These are phyloP conservation scores for Phaeosphaeria sp. DNA, from an alignment of 2,329 filamentous ascomycete genomes.

Conservation along the genomic window DNA sequence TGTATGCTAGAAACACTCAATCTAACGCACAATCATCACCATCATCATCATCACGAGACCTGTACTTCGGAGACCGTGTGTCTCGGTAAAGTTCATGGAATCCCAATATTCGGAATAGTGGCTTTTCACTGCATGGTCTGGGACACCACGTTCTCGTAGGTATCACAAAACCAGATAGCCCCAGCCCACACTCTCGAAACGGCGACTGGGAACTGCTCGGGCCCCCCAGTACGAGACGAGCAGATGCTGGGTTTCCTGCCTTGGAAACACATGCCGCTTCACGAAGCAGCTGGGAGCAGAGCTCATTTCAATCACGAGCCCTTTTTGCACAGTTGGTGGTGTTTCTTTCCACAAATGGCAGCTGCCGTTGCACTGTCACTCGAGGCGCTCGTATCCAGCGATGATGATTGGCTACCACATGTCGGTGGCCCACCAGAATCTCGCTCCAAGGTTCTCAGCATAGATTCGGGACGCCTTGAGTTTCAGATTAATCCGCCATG, in stretches of 20 bases:
- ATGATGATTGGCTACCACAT: slow-evolving; percentile 31
- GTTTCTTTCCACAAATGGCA: slow-evolving; percentile 6
- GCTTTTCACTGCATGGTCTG: slow-evolving; percentile 10
- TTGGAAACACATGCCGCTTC: neutral
- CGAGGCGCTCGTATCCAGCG: slow-evolving; percentile 6
- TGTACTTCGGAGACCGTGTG: slow-evolving; percentile 1
- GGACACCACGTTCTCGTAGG: slow-evolving; percentile 8
- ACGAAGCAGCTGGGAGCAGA: neutral
- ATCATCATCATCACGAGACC: slow-evolving; percentile 5
- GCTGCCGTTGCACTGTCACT: slow-evolving; percentile 9
- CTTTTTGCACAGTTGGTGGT: slow-evolving; percentile 1
- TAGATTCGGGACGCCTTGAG: slow-evolving; percentile 41
- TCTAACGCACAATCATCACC: neutral
- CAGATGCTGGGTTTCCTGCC: neutral
- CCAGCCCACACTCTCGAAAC: slow-evolving; percentile 2
- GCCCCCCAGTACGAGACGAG: neutral
- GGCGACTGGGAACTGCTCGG: neutral
- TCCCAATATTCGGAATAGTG: slow-evolving; percentile 3
- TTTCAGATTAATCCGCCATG: slow-evolving; percentile 43
- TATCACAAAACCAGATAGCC: slow-evolving; percentile 6
- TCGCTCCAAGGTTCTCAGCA: slow-evolving; percentile 38
- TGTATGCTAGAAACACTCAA: neutral
- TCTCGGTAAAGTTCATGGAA: neutral
- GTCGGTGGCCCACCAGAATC: slow-evolving; percentile 29
- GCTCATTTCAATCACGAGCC: slow-evolving; percentile 4